Conservation (phyloP, 805 yeast genomes). For the Monosporozyma aerobia region DNA sequence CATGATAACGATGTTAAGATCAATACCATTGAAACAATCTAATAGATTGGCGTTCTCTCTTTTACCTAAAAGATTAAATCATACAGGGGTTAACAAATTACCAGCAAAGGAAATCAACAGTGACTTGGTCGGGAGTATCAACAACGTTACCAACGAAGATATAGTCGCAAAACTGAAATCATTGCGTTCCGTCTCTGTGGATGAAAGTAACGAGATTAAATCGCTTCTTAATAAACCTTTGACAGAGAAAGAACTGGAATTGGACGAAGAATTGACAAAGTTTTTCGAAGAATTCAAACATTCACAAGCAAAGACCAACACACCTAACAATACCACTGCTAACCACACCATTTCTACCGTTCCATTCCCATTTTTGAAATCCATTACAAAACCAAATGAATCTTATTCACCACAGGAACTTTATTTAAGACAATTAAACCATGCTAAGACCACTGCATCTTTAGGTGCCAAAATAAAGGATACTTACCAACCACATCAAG, state of each 20-base stretch:
- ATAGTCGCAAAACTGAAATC: slow-evolving; percentile 12
- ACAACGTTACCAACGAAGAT: slow-evolving; percentile 13
- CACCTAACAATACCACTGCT: background rate
- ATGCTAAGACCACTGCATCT: slow-evolving; percentile 42
- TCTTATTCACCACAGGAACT: slow-evolving; percentile 74
- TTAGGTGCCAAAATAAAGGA: slow-evolving; percentile 56
- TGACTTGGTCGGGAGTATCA: background rate
- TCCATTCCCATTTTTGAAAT: slow-evolving; percentile 49
- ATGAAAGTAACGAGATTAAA: background rate
- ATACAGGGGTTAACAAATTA: background rate
- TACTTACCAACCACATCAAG: slow-evolving; percentile 63
- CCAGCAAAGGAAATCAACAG: background rate
- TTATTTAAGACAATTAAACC: slow-evolving; percentile 61
- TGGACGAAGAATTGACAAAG: slow-evolving; percentile 24
- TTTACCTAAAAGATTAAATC: background rate
- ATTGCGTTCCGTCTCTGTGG: slow-evolving; percentile 1
- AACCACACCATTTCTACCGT: background rate
- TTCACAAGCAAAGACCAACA: background rate
- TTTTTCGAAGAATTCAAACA: slow-evolving; percentile 20
- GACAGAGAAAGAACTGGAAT: slow-evolving; percentile 20
- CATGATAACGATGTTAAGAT: background rate
- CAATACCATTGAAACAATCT: background rate
- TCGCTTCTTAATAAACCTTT: slow-evolving; percentile 6
- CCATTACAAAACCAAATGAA: slow-evolving; percentile 44
- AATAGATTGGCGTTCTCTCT: background rate